Conservation (phyloP, 148 eudicot genomes). For the Diospyros lotus region DNA sequence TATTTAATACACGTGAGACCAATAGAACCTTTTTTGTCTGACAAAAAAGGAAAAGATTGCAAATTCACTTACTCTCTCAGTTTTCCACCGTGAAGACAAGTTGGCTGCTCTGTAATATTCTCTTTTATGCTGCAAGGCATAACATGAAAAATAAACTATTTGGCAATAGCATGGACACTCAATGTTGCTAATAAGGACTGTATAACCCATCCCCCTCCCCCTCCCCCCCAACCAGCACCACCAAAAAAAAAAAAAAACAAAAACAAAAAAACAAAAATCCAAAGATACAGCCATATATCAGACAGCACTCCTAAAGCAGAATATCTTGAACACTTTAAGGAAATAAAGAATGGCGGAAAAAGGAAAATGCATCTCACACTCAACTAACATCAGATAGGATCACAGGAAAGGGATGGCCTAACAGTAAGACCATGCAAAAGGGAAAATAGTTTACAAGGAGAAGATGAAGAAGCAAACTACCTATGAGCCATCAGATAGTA, state of each 20-base stretch:
- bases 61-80: slow-evolving; percentile 74
- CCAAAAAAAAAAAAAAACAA: not conserved
- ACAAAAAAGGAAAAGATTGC: slow-evolving; percentile 1
- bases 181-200: not conserved
- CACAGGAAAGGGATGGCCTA: no score
- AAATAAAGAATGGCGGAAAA: not conserved
- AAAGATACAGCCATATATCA: not conserved
- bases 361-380: not conserved
- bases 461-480: slow-evolving; percentile 33
- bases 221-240: no score
- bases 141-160: slow-evolving; percentile 14
- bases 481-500: slow-evolving; percentile 98
- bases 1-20: not conserved
- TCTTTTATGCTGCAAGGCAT: slow-evolving; percentile 76
- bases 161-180: not conserved
- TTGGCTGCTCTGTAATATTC: slow-evolving; percentile 80
- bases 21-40: not conserved
- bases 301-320: not conserved
- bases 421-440: no score
- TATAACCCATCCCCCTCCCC: no score
- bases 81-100: slow-evolving; percentile 74
- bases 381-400: not conserved
- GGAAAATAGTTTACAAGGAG: no score
- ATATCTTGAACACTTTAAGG: not conserved
- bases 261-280: not conserved